These are phyloP conservation scores for Cryptosporidium meleagridis DNA, from an alignment of 169 alveolate genomes.

Conservation along the genomic window DNA sequence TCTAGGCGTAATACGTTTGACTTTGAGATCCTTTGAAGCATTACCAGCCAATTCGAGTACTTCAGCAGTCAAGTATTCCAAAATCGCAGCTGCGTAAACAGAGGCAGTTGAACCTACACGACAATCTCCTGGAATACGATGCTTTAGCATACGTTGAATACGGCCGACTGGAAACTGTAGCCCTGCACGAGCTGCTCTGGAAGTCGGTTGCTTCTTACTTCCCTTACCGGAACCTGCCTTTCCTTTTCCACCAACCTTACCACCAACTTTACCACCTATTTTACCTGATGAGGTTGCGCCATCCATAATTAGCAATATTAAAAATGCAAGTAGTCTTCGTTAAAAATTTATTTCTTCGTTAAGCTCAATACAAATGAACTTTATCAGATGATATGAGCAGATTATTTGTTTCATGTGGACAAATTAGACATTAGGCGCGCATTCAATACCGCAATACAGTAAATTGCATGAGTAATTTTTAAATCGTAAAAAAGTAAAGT, in stretches of 20 bases:
- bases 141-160: conserved; percentile 97
- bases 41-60: conserved; percentile 99
- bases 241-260: conserved; percentile 90
- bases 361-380: background rate
- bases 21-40: conserved; percentile 98
- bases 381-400: background rate
- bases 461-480: conserved; percentile 4
- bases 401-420: conserved; percentile 59
- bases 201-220: conserved; percentile 96
- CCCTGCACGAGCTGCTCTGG: conserved; percentile 99
- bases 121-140: conserved; percentile 95
- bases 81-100: conserved; percentile 98
- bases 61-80: conserved; percentile 99
- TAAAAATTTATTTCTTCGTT: background rate
- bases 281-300: conserved; percentile 63
- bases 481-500: conserved; percentile 7
- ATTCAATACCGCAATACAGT: background rate
- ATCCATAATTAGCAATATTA: conserved; percentile 34
- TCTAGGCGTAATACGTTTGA: conserved; percentile 96
- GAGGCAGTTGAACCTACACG: conserved; percentile 99
- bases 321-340: background rate
- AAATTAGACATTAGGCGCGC: conserved; percentile 38
- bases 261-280: conserved; percentile 89
- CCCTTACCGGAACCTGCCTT: conserved; percentile 93
- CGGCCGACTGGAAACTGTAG: conserved; percentile 99